phyloP scores from a whole-genome alignment of 2,329 filamentous ascomycete genomes.

The Exophiala sideris region DNA sequence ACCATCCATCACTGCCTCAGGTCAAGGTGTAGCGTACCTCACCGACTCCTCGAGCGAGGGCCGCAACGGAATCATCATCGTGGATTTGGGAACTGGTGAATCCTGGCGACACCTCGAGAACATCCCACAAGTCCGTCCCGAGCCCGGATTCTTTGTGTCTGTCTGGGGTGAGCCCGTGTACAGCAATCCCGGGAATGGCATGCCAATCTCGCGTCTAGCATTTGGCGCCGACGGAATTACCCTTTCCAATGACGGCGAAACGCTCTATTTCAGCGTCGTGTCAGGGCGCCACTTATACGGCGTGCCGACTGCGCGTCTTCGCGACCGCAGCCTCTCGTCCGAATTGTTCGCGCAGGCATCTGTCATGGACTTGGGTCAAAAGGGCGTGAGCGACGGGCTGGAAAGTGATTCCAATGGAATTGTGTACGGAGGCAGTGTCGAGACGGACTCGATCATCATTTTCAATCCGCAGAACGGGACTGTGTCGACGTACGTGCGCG shows the following conservation, averaged over 20 bases:
- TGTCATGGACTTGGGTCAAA: conserved; percentile 45
- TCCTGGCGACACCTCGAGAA: conserved; percentile 50
- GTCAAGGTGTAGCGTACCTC: conserved; percentile 52
- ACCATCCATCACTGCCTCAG: conserved; percentile 35
- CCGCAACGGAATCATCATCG: conserved; percentile 49
- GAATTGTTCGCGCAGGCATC: conserved; percentile 46
- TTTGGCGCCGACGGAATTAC: conserved; percentile 53
- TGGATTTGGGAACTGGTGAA: conserved; percentile 49
- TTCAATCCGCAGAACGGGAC: conserved; percentile 48
- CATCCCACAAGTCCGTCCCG: conserved; percentile 39
- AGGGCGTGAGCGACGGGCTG: conserved; percentile 51
- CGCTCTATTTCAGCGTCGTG: conserved; percentile 47
- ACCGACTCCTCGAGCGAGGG: conserved; percentile 51
- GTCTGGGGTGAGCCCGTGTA: conserved; percentile 51
- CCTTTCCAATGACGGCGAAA: conserved; percentile 47
- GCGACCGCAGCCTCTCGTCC: conserved; percentile 36
- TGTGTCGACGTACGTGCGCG: conserved; percentile 43
- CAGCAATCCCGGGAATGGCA: conserved; percentile 35
- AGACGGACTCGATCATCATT: conserved; percentile 48
- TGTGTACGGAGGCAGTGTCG: conserved; percentile 51
- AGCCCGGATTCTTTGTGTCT: conserved; percentile 47
- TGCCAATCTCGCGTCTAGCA: conserved; percentile 38
- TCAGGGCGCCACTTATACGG: conserved; percentile 45
- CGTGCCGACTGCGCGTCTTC: conserved; percentile 44
- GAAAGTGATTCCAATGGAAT: conserved; percentile 51